These are phyloP conservation scores for Kokia cookei DNA, from an alignment of 441 rosid genomes.

Conservation along the genomic window DNA sequence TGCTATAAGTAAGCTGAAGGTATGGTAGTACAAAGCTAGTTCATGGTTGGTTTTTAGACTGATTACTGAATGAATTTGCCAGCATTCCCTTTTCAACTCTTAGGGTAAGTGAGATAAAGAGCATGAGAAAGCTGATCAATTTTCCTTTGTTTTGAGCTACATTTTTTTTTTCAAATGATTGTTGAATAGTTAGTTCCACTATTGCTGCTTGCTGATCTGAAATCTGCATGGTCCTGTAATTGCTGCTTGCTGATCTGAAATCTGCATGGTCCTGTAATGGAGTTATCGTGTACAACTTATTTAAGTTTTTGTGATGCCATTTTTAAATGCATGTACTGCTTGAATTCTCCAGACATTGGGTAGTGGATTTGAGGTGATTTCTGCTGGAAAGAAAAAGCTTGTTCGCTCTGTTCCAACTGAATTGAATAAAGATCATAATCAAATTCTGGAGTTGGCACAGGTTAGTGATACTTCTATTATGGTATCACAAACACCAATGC, in stretches of 20 bases:
- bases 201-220: neutral
- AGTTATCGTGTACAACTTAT: neutral
- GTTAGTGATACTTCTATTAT: slow-evolving; percentile 14
- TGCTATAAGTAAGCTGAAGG: slow-evolving; percentile 92
- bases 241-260: neutral
- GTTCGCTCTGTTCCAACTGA: slow-evolving; percentile 90
- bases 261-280: neutral
- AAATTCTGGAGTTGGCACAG: slow-evolving; percentile 87
- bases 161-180: neutral
- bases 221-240: neutral
- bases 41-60: neutral
- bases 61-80: neutral
- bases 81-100: neutral
- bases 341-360: slow-evolving; percentile 54
- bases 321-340: neutral
- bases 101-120: neutral
- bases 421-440: slow-evolving; percentile 89
- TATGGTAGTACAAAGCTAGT: slow-evolving; percentile 5
- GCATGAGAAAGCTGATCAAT: neutral
- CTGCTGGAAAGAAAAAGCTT: slow-evolving; percentile 81
- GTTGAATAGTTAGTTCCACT: neutral
- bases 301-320: neutral
- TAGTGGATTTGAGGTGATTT: slow-evolving; percentile 84
- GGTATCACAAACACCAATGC: neutral
- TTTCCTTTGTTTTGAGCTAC: neutral